Percentiles rank a stretch among this genome's conserved stretches.
Conservation (phyloP, 169 alveolate species). For the Cytauxzoon felis region DNA sequence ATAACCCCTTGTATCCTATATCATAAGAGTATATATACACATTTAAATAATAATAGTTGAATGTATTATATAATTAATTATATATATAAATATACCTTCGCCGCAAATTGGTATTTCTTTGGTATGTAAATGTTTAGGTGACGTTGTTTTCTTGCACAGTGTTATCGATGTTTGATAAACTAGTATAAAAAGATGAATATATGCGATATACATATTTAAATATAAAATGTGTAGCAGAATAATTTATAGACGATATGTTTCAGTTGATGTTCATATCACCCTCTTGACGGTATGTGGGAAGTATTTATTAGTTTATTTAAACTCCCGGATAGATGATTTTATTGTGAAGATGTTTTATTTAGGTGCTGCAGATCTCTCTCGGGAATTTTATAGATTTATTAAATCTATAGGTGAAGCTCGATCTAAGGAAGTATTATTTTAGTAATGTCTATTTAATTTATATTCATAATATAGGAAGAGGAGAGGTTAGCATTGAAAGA, state of each 20-base stretch:
- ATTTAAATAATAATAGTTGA: not conserved
- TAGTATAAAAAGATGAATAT: not conserved
- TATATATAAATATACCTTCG: constrained; percentile 12
- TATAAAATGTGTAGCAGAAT: constrained; percentile 1
- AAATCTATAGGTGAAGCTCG: constrained; percentile 91
- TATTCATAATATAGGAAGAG: constrained; percentile 30
- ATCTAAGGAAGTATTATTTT: constrained; percentile 82
- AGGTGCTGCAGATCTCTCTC: constrained; percentile 66
- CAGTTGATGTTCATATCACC: not conserved
- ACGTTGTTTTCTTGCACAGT: no score
- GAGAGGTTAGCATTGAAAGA: constrained; percentile 37
- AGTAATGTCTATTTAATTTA: not conserved
- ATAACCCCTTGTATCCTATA: constrained; percentile 47
- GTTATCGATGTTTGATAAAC: not conserved
- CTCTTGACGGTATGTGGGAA: not conserved
- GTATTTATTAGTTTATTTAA: not conserved
- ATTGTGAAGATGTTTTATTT: constrained; percentile 62
- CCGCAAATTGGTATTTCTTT: constrained; percentile 25
- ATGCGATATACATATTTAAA: not conserved
- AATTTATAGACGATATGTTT: not conserved
- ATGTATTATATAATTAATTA: not conserved
- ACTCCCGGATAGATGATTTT: not conserved
- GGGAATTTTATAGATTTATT: constrained; percentile 84
- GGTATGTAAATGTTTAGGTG: no score
- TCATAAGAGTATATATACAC: not conserved